phyloP scores from a whole-genome alignment of 495 filamentous ascomycete species.

The Penicillium subrubescens region DNA sequence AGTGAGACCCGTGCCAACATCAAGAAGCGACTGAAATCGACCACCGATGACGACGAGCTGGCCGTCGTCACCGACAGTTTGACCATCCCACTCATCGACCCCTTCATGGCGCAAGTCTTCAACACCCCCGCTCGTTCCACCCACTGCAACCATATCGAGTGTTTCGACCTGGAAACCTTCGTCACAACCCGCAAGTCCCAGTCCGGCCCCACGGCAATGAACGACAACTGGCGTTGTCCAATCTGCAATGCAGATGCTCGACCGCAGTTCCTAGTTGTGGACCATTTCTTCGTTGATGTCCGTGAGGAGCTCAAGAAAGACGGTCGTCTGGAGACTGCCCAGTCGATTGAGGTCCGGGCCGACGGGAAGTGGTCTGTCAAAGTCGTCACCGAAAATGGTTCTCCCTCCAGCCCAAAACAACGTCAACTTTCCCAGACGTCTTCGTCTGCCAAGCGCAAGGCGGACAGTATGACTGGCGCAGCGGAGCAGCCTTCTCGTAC shows the following conservation, averaged over 20 bases:
- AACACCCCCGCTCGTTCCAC: conserved; percentile 67
- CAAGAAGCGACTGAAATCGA: conserved; percentile 38
- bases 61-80: conserved; percentile 62
- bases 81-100: conserved; percentile 75
- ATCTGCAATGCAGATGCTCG: conserved; percentile 75
- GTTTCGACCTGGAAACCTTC: conserved; percentile 86
- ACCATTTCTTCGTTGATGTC: conserved; percentile 68
- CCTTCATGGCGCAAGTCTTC: conserved; percentile 71
- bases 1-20: conserved; percentile 39
- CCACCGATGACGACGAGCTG: conserved; percentile 64
- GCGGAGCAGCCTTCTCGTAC: background rate
- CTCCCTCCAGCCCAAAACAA: background rate
- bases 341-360: conserved; percentile 57
- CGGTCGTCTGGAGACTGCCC: conserved; percentile 42
- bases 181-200: conserved; percentile 60
- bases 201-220: conserved; percentile 54
- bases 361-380: conserved; percentile 61
- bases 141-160: conserved; percentile 70
- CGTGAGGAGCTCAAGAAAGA: conserved; percentile 46
- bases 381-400: conserved; percentile 29
- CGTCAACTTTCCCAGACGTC: background rate
- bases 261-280: conserved; percentile 66
- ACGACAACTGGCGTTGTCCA: conserved; percentile 83
- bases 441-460: conserved; percentile 21
- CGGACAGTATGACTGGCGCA: background rate